phyloP scores from a whole-genome alignment of 2,329 filamentous ascomycete genomes.

The Aspergillus terreus region DNA sequence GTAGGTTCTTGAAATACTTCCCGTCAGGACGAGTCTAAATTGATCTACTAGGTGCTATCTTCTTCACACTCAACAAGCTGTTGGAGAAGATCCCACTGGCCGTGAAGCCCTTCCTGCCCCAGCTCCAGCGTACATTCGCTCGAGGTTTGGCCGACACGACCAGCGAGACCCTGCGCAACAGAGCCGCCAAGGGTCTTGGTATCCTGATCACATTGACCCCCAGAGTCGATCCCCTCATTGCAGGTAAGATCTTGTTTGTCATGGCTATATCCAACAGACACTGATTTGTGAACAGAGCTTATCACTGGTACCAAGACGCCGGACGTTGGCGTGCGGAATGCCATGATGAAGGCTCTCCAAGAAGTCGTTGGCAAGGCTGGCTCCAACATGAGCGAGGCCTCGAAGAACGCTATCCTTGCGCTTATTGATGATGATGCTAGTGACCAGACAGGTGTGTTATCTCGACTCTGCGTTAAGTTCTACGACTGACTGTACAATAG shows the following conservation, averaged over 20 bases:
- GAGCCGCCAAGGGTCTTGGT: conserved; percentile 89
- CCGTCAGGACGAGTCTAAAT: conserved; percentile 15
- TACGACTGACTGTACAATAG: conserved; percentile 28
- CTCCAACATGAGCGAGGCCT: conserved; percentile 88
- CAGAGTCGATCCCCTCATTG: conserved; percentile 88
- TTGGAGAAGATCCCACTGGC: conserved; percentile 95
- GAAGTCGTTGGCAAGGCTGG: conserved; percentile 96
- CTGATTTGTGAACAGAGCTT: conserved; percentile 56
- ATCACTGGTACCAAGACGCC: conserved; percentile 92
- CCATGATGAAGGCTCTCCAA: conserved; percentile 95
- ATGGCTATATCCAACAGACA: neutral
- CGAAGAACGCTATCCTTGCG: conserved; percentile 76
- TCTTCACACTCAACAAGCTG: conserved; percentile 89
- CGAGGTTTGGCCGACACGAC: conserved; percentile 91
- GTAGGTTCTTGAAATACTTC: conserved; percentile 23
- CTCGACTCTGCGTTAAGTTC: neutral
- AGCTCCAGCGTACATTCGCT: conserved; percentile 93
- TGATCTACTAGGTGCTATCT: conserved; percentile 66
- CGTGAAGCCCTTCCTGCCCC: conserved; percentile 93
- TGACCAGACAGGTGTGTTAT: conserved; percentile 59
- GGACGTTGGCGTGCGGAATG: conserved; percentile 82
- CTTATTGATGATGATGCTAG: conserved; percentile 84
- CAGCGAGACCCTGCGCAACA: conserved; percentile 79
- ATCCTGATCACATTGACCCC: conserved; percentile 95
- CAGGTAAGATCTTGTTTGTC: conserved; percentile 33